Percentiles rank a stretch among this genome's conserved stretches.
These are phyloP conservation scores for Lasiosphaeris hirsuta DNA, from an alignment of 495 filamentous ascomycete genomes.

Conservation along the genomic window DNA sequence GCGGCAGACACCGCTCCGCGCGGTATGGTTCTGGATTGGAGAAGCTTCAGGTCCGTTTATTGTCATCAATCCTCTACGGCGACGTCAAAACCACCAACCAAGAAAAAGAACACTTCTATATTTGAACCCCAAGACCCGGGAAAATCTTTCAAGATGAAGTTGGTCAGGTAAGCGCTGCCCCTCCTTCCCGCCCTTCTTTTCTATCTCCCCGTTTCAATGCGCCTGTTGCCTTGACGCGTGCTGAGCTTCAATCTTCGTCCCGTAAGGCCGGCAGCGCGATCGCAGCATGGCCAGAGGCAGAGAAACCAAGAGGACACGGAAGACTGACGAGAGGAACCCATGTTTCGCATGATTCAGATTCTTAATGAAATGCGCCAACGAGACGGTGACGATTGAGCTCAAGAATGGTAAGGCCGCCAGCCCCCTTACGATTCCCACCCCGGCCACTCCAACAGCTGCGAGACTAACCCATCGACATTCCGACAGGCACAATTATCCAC, in stretches of 20 bases:
- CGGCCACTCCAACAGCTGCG: not conserved
- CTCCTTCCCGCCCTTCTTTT: not conserved
- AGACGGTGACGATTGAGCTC: constrained; percentile 94
- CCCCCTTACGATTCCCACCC: not conserved
- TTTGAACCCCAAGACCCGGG: not conserved
- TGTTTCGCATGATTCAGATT: constrained; percentile 55
- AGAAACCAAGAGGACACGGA: not conserved
- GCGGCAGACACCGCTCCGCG: not conserved
- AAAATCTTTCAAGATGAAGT: constrained; percentile 73
- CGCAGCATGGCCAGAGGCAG: constrained; percentile 8
- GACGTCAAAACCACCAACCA: not conserved
- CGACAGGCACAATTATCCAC: constrained; percentile 81
- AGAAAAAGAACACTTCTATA: not conserved
- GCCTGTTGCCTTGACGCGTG: constrained; percentile 17
- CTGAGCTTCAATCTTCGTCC: constrained; percentile 32
- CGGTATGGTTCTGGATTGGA: not conserved
- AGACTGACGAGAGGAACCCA: constrained; percentile 7
- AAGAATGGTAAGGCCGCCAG: constrained; percentile 69
- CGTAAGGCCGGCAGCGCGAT: constrained; percentile 17
- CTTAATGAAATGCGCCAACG: constrained; percentile 97
- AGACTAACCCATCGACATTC: not conserved
- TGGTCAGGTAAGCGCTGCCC: constrained; percentile 80
- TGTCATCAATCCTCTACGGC: not conserved
- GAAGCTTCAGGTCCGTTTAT: constrained; percentile 2
- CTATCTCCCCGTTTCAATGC: not conserved